Base-by-base conservation (phyloP, 2,329 filamentous ascomycete genomes). In the Alternaria alternata region DNA sequence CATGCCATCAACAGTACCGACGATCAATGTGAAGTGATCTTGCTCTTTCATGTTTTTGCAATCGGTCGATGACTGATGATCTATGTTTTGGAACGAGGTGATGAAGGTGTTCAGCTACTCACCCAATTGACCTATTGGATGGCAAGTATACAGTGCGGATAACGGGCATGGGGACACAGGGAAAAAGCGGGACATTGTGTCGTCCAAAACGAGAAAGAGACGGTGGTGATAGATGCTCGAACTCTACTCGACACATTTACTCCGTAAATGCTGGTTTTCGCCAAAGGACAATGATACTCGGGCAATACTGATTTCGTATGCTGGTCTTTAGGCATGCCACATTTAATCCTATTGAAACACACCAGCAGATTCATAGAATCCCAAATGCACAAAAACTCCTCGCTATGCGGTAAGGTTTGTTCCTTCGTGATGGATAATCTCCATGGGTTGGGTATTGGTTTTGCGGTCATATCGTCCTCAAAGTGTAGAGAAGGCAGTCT, bases 391-490 rank as follows among this genome's bases (percentile, higher is more conserved):
- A 20, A 48, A 59, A 54, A 54, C 49, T 54, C 55, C 55, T 58
- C 53, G 53, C 57, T 60, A 57, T 60, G 57, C 41, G 56, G 39
- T 60, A 41, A 2, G 7, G 20, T 42, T 36, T 26, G 9, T 26
- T 47, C 52, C 20, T 32, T 24, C 14, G 18, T 53, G 16, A 7
- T 32, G 20, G 8, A 20, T 32, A 38, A 12, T 24, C 20, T 49
- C 20, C 32, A 49, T 36, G 34, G 24, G 2, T n/a, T 49, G 46
- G 46, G 46, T 49, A 49, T 36, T 49, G 1, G 30, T 38, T 8
- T 8, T 38, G 46, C 46, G 16, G 1, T 5, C 46, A n/a, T 16
- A 12, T 26, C 32, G 11, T 22, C 2, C 4, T 36, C 11, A n/a
- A 7, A 8, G 4, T 26, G 20, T 11, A 24, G 22, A 5, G 12